These are phyloP conservation scores for Aspergillus conjunctus DNA, from an alignment of 495 filamentous ascomycete species.

Conservation along the genomic window DNA sequence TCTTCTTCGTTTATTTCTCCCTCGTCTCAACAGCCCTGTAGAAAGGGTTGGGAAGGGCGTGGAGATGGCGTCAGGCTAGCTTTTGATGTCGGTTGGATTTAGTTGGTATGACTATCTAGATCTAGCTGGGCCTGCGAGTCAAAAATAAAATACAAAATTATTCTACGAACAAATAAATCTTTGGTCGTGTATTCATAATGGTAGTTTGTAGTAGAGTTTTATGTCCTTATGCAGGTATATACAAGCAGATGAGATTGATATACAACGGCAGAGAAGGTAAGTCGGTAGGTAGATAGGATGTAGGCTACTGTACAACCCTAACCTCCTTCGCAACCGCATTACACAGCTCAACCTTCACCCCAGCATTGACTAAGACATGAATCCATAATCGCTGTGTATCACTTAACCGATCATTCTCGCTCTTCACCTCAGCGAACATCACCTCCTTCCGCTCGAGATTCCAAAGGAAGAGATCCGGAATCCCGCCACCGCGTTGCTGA, in stretches of 20 bases:
- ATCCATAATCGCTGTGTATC: conserved; percentile 98
- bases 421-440: conserved; percentile 91
- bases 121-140: neutral
- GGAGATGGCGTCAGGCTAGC: neutral
- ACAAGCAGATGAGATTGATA: no score
- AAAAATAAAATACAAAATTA: conserved; percentile 5
- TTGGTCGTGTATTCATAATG: neutral
- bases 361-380: conserved; percentile 82
- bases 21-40: no score
- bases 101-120: conserved; percentile 1
- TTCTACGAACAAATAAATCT: neutral
- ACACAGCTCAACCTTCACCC: conserved; percentile 84
- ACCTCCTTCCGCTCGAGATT: conserved; percentile 57
- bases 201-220: no score
- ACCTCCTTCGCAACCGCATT: conserved; percentile 81
- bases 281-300: neutral
- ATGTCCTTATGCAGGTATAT: no score
- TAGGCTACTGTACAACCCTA: conserved; percentile 22
- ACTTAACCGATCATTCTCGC: conserved; percentile 91
- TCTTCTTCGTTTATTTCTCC: neutral
- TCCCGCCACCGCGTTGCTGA: conserved; percentile 77
- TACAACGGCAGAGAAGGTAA: neutral
- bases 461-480: conserved; percentile 95
- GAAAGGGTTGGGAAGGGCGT: neutral
- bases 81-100: neutral